Conservation (phyloP, 1,284 basidiomycete genomes). For the Cryptococcus sp. region DNA sequence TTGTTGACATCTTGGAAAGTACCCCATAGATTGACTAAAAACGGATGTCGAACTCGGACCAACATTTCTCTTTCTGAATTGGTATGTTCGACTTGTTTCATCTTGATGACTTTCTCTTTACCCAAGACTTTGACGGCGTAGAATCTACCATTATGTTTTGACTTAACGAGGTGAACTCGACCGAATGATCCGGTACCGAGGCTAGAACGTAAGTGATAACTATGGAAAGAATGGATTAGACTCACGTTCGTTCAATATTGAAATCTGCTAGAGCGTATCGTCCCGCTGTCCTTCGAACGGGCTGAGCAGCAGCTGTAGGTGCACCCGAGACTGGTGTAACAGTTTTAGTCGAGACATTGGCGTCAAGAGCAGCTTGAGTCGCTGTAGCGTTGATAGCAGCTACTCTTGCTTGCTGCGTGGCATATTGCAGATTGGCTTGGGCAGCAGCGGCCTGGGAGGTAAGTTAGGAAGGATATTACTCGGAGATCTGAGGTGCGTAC, state of each 20-base stretch:
- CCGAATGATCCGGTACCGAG: slow-evolving; percentile 93
- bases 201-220: slow-evolving; percentile 17
- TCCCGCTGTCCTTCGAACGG: slow-evolving; percentile 50
- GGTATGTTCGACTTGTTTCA: slow-evolving; percentile 97
- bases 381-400: slow-evolving; percentile 48
- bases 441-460: slow-evolving; percentile 40
- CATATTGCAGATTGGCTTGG: slow-evolving; percentile 45
- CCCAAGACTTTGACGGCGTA: slow-evolving; percentile 92
- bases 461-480: background rate
- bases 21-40: slow-evolving; percentile 98
- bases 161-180: slow-evolving; percentile 85
- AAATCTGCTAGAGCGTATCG: slow-evolving; percentile 53
- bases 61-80: slow-evolving; percentile 93
- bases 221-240: background rate
- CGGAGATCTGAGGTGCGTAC: slow-evolving; percentile 16
- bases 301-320: slow-evolving; percentile 19
- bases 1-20: slow-evolving; percentile 91
- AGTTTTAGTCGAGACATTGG: slow-evolving; percentile 12
- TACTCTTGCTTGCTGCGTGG: slow-evolving; percentile 47
- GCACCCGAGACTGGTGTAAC: slow-evolving; percentile 12
- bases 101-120: slow-evolving; percentile 89
- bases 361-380: slow-evolving; percentile 42
- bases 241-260: slow-evolving; percentile 51
- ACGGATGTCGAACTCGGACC: slow-evolving; percentile 83
- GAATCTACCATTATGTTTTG: slow-evolving; percentile 85